Evolutionary conservation across 345 rosid species (phyloP).

Genomic region (Gossypium anomalum): DNA sequence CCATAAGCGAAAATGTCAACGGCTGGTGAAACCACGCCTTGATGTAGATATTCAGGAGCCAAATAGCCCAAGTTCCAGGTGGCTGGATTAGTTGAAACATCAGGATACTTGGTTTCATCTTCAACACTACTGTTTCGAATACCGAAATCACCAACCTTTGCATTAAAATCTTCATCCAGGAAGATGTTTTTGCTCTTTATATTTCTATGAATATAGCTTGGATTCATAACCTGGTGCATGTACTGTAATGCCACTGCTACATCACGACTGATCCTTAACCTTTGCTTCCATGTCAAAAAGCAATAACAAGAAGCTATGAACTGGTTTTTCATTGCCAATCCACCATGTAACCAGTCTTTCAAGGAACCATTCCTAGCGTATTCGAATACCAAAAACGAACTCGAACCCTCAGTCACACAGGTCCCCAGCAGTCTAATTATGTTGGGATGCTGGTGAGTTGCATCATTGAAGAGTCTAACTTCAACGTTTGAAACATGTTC

Average conservation of each 20-base stretch:
- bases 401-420: slow-evolving; percentile 41
- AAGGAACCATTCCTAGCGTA: slow-evolving; percentile 85
- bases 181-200: slow-evolving; percentile 72
- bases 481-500: slow-evolving; percentile 44
- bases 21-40: slow-evolving; percentile 44
- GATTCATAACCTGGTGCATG: slow-evolving; percentile 75
- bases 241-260: slow-evolving; percentile 79
- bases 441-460: slow-evolving; percentile 68
- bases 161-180: slow-evolving; percentile 84
- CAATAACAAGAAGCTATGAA: slow-evolving; percentile 90
- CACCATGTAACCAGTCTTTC: slow-evolving; percentile 90
- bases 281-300: slow-evolving; percentile 83
- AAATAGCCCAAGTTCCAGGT: slow-evolving; percentile 39
- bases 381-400: slow-evolving; percentile 62
- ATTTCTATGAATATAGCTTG: slow-evolving; percentile 65
- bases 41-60: slow-evolving; percentile 55
- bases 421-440: slow-evolving; percentile 69
- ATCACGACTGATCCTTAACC: slow-evolving; percentile 78
- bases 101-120: slow-evolving; percentile 29
- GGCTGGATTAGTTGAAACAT: slow-evolving; percentile 30
- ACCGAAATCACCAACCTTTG: slow-evolving; percentile 70
- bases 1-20: slow-evolving; percentile 77
- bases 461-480: slow-evolving; percentile 41
- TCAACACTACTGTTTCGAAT: slow-evolving; percentile 43
- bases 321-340: slow-evolving; percentile 86